Base-by-base conservation (phyloP, 2,329 filamentous ascomycete genomes). In the Aspergillus pseudoglaucus region DNA sequence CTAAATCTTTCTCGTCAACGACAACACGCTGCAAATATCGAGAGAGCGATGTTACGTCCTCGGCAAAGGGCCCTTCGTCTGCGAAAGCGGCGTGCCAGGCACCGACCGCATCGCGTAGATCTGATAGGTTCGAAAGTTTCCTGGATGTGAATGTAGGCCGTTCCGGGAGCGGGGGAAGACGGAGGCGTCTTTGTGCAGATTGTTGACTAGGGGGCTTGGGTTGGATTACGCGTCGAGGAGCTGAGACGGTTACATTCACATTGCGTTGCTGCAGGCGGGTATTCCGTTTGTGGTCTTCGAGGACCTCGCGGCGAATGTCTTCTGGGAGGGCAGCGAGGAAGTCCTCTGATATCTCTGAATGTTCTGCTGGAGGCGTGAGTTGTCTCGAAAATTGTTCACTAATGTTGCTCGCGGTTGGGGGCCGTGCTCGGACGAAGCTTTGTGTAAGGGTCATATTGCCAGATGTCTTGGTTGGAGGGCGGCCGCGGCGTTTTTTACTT, bases 281-380 rank as follows among this genome's bases (percentile, higher is more conserved):
- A 12, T 15, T 20, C 17, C 78, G 79, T 30, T 76, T 78, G 60
- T 90, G 84, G 58, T 95, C 87, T 17, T 81, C 83, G 2, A 95
- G 67, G 6, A 97, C 77, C 67, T 97, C 90, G 14, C 72, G 75
- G 10, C 87, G 82, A 42, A 95, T 79, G 42, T 95, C 88, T 54
- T 87, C 83, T 0, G 91, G 91, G 1, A 97, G 74, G 14, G 90
- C 89, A 1, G 85, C 82, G 2, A 97, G 81, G 59, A 96, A 90
- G 0, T 84, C 82, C 0, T 80, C 74, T 49, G 88, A 85, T 3
- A 88, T 65, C 42, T 64, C 67, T 14, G 56, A 57, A 32, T 53
- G 48, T 6, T 61, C 59, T 5, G 55, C 48, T 8, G 61, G 53
- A 1, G 61, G 63, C 27, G 65, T 65, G 10, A 57, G 53, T 15